Evolutionary conservation across 129 eudicot species (phyloP), one percentile per base, ranked within the genome.

Genomic region (Solidago caesia): DNA sequence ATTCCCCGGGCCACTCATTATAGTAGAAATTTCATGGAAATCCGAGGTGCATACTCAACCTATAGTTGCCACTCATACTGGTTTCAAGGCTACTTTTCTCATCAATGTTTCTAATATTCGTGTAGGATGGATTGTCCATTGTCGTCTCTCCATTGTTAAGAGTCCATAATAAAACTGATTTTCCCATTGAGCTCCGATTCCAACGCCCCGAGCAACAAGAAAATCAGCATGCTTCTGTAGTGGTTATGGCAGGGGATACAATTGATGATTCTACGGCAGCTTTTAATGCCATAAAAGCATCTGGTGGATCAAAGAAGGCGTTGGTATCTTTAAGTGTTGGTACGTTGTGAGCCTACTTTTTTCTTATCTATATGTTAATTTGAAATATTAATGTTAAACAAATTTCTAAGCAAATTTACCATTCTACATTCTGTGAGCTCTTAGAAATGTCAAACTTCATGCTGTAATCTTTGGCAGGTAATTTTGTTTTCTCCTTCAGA

Each of bases 201-300:
- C 94, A 85, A 82, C 84, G 96, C 60, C 90, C 90, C 67, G 86
- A 85, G 49, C 78, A 76, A 56, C 82, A 74, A 64, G 97, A 85
- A 82, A 80, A 77, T 14, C 84, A 84, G 9, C 84, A 81, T 64
- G 99, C 90, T 78, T 80, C 80, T 70, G 74, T 95, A 42, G 48
- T 80, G 47, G 86, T 95, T 44, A 83, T 85, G 62, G 82, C 84
- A 16, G 95, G 96, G 61, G 93, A 85, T 67, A 52, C 88, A 61
- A 59, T 91, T 73, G 97, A 95, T 81, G 99, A 95, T 79, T 79
- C 96, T 25, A 77, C 83, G 81, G 87, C 94, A 71, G 90, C 99
- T 76, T 95, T 95, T 80, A 82, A 85, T 84, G 99, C 90, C 11
- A 75, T 82, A 29, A 85, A 84, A 74, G 69, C 83, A 77, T 78